Percentiles rank a stretch among this genome's conserved stretches.
These are phyloP conservation scores for Plectosphaerella cucumerina DNA, from an alignment of 2,329 filamentous ascomycete genomes.

Conservation along the genomic window DNA sequence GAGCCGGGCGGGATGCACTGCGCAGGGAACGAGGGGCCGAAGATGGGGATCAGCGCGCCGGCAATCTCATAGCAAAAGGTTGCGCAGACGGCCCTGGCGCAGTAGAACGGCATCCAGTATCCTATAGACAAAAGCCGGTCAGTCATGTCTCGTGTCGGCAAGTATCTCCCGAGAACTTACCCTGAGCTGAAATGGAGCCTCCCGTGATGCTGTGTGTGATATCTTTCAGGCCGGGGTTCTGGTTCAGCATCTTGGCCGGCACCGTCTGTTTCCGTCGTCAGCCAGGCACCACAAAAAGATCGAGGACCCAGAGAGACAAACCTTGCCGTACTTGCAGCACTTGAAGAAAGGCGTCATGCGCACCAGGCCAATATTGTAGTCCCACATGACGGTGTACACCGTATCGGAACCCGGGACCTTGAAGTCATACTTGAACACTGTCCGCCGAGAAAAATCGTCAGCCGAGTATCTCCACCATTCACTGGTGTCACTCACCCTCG, in stretches of 20 bases:
- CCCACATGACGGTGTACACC: slow-evolving; percentile 84
- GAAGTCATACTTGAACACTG: slow-evolving; percentile 85
- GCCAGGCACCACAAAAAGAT: background rate
- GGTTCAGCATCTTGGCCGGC: slow-evolving; percentile 75
- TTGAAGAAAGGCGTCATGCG: slow-evolving; percentile 96
- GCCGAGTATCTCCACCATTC: background rate
- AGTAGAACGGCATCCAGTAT: slow-evolving; percentile 93
- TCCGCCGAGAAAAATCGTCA: slow-evolving; percentile 1
- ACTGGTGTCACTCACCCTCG: slow-evolving; percentile 57
- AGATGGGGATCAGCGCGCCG: slow-evolving; percentile 82
- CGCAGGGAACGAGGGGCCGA: slow-evolving; percentile 75
- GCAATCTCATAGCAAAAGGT: slow-evolving; percentile 88
- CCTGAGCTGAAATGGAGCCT: slow-evolving; percentile 84
- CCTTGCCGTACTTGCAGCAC: slow-evolving; percentile 82
- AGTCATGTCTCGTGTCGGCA: background rate
- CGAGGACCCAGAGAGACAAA: slow-evolving; percentile 28
- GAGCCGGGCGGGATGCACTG: slow-evolving; percentile 64
- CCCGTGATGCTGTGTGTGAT: slow-evolving; percentile 94
- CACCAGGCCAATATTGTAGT: slow-evolving; percentile 91
- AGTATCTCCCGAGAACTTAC: slow-evolving; percentile 39
- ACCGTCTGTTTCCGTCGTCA: slow-evolving; percentile 59
- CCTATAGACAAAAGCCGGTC: slow-evolving; percentile 46
- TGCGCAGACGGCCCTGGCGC: slow-evolving; percentile 79
- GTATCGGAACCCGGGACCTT: slow-evolving; percentile 61
- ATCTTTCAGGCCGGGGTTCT: slow-evolving; percentile 79